These are phyloP conservation scores for Laguncularia racemosa DNA, from an alignment of 345 rosid species.

Conservation along the genomic window DNA sequence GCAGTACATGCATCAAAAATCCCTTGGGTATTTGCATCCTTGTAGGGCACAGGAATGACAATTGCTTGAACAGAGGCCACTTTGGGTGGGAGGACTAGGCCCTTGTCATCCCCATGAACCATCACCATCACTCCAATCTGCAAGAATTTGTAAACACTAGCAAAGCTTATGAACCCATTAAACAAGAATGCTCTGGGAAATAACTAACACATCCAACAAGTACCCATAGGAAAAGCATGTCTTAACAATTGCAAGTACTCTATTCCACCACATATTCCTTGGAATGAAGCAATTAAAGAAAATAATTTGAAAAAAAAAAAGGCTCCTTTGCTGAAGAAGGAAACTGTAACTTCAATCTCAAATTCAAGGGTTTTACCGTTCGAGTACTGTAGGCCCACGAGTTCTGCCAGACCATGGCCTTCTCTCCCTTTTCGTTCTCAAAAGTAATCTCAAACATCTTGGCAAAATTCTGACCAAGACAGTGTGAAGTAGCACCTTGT, in stretches of 20 bases:
- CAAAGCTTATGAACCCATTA: not conserved
- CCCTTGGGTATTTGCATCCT: slow-evolving; percentile 83
- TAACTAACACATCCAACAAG: too few relatives aligned
- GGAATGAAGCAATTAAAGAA: too few relatives aligned
- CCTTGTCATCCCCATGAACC: slow-evolving; percentile 96
- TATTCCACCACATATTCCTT: too few relatives aligned
- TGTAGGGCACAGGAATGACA: slow-evolving; percentile 88
- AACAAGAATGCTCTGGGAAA: not conserved
- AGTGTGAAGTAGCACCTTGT: slow-evolving; percentile 98
- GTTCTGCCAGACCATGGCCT: slow-evolving; percentile 93
- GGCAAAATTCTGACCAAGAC: slow-evolving; percentile 93
- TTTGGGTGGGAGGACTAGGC: slow-evolving; percentile 84
- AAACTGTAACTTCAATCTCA: not conserved
- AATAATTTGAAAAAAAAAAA: not conserved
- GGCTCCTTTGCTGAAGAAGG: not conserved
- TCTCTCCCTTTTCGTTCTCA: slow-evolving; percentile 92
- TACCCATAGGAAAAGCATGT: too few relatives aligned
- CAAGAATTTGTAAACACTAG: slow-evolving; percentile 2
- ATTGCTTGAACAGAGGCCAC: slow-evolving; percentile 84
- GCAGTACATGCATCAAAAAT: slow-evolving; percentile 78
- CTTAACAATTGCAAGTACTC: too few relatives aligned
- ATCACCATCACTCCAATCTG: slow-evolving; percentile 97
- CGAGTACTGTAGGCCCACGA: slow-evolving; percentile 99
- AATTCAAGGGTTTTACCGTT: slow-evolving; percentile 31
- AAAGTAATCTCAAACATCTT: slow-evolving; percentile 91